phyloP scores from a whole-genome alignment of 768 basidiomycete genomes.

The Lyophyllum decastes region DNA sequence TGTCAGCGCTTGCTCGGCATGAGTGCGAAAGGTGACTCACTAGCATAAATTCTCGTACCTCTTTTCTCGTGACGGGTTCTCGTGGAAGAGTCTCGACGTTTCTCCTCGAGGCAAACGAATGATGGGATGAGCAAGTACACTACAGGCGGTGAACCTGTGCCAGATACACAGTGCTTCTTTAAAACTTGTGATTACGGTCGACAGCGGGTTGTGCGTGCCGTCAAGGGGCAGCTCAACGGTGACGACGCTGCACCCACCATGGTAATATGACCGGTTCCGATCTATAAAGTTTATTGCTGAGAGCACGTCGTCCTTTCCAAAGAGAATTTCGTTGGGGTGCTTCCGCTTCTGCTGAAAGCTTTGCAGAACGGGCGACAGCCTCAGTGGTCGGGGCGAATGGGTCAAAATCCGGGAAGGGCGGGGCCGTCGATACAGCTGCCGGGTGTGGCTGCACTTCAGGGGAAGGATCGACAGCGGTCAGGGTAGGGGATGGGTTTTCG shows the following conservation, averaged over 20 bases:
- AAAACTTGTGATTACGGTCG: no score
- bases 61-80: conserved; percentile 61
- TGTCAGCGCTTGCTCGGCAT: no score
- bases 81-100: conserved; percentile 56
- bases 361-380: background rate
- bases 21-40: background rate
- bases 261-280: background rate
- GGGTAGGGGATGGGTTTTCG: background rate
- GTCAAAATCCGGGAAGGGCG: background rate
- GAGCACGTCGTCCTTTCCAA: background rate
- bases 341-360: background rate
- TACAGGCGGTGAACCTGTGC: no score
- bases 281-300: background rate
- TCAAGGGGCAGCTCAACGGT: background rate
- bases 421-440: background rate
- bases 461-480: background rate
- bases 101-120: conserved; percentile 67
- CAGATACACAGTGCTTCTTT: background rate
- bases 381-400: background rate
- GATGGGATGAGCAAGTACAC: no score
- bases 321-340: background rate
- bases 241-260: background rate
- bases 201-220: no score
- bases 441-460: background rate
- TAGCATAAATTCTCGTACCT: conserved; percentile 38